Evolutionary conservation across 2,329 filamentous ascomycete species (phyloP).

Genomic region (Rhinocladiella mackenziei): DNA sequence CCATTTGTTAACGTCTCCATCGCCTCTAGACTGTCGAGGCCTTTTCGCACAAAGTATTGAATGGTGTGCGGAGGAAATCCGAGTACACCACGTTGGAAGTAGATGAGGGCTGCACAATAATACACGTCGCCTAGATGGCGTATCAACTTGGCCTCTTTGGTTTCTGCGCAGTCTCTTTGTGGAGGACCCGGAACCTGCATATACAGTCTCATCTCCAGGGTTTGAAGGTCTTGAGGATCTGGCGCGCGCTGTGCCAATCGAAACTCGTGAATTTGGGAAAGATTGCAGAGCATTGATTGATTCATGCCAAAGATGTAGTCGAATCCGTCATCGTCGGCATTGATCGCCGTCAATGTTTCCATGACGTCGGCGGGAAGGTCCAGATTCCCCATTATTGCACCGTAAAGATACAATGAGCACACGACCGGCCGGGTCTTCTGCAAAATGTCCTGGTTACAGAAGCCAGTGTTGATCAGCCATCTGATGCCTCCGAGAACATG

Average conservation of each 20-base stretch:
- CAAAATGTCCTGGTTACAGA: no score
- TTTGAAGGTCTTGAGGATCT: constrained; percentile 29
- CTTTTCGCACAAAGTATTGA: constrained; percentile 35
- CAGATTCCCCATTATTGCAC: constrained; percentile 32
- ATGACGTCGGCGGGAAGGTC: constrained; percentile 30
- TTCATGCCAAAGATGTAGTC: constrained; percentile 33
- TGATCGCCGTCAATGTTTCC: constrained; percentile 25
- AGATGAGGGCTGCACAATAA: constrained; percentile 37
- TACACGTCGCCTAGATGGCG: constrained; percentile 31
- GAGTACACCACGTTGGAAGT: constrained; percentile 35
- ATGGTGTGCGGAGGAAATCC: constrained; percentile 26
- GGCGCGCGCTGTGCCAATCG: constrained; percentile 22
- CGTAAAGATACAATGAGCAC: no score
- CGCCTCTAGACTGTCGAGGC: constrained; percentile 34
- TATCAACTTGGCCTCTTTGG: constrained; percentile 28
- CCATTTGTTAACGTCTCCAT: constrained; percentile 33
- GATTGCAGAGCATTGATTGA: constrained; percentile 28
- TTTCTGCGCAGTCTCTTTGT: constrained; percentile 22
- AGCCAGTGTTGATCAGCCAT: no score
- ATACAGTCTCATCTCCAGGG: constrained; percentile 34
- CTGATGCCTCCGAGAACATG: no score
- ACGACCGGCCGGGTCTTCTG: no score
- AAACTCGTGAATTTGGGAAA: constrained; percentile 29
- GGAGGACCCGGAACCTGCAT: constrained; percentile 25
- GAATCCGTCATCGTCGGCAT: constrained; percentile 29